Evolutionary conservation across 352 stramenopile species (phyloP).

Genomic region (Phytophthora multivora): DNA sequence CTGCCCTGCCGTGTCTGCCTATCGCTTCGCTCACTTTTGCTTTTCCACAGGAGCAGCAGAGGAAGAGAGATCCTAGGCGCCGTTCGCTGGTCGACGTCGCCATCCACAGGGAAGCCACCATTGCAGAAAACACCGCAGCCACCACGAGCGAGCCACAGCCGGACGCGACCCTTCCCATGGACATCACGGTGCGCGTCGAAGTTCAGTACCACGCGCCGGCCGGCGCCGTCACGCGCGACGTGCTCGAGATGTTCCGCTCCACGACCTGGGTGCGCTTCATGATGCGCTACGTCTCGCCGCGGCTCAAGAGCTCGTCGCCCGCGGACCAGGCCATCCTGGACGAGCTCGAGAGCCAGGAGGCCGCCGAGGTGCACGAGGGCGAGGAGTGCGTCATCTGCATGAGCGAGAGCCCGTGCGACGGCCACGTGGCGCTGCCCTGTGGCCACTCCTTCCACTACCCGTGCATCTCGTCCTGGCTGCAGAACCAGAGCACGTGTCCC

Average conservation of each 20-base stretch:
- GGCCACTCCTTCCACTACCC: conserved; percentile 92
- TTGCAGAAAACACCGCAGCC: conserved; percentile 5
- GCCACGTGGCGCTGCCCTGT: conserved; percentile 83
- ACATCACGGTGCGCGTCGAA: conserved; percentile 73
- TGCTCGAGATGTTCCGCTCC: conserved; percentile 73
- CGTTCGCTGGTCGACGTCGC: conserved; percentile 8
- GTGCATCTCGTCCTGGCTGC: conserved; percentile 92
- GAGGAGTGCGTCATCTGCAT: conserved; percentile 92
- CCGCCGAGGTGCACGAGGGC: conserved; percentile 34
- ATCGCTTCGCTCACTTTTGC: conserved; percentile 36
- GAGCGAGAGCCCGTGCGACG: conserved; percentile 65
- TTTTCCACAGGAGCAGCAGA: conserved; percentile 28
- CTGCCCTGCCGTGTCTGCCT: conserved; percentile 10
- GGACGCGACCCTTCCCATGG: conserved; percentile 37
- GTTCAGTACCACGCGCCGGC: conserved; percentile 72
- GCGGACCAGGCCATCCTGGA: conserved; percentile 62
- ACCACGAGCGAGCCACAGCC: conserved; percentile 19
- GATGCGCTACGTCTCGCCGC: conserved; percentile 75
- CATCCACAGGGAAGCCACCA: conserved; percentile 1
- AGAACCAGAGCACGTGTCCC: conserved; percentile 91
- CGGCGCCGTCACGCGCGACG: conserved; percentile 48
- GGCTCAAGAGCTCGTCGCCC: conserved; percentile 69
- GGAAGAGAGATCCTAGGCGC: conserved; percentile 18
- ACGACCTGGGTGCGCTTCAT: conserved; percentile 82
- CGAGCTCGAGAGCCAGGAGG: conserved; percentile 44